Percentiles rank a stretch among this genome's conserved stretches.
Evolutionary conservation across 225 moss, liverwort and hornwort species (phyloP).

Genomic region (Thuidium tamariscinum): DNA sequence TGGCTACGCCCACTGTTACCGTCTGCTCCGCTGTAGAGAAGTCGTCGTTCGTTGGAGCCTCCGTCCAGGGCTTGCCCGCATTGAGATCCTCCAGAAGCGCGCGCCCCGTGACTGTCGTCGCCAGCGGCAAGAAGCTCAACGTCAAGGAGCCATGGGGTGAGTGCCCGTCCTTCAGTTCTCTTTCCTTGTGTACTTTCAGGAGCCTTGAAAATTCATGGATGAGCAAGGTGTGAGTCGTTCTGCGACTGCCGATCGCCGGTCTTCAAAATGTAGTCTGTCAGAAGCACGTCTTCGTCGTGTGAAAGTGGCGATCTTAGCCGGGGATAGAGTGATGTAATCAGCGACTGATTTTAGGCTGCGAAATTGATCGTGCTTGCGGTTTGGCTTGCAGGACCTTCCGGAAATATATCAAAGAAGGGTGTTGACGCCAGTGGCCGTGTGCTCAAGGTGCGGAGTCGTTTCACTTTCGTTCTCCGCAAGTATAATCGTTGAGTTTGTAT

Average conservation of each 20-base stretch:
- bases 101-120: constrained; percentile 30
- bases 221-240: neutral
- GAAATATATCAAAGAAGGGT: constrained; percentile 48
- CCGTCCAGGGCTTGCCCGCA: constrained; percentile 45
- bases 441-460: constrained; percentile 5
- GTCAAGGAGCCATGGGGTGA: constrained; percentile 17
- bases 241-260: neutral
- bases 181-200: neutral
- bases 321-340: neutral
- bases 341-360: neutral
- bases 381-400: constrained; percentile 46
- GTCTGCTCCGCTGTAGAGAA: constrained; percentile 29
- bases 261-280: neutral
- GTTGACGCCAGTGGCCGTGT: constrained; percentile 50
- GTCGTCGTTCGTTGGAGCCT: constrained; percentile 48
- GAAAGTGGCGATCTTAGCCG: neutral
- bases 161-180: neutral
- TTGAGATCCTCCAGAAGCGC: constrained; percentile 13
- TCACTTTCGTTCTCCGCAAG: neutral
- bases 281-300: neutral
- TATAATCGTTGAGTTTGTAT: neutral
- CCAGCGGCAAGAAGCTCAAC: constrained; percentile 47
- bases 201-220: neutral
- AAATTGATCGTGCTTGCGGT: neutral
- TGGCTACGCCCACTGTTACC: constrained; percentile 12